Evolutionary conservation across 2,329 filamentous ascomycete species (phyloP).

Genomic region (Paracoccidioides lutzii): DNA sequence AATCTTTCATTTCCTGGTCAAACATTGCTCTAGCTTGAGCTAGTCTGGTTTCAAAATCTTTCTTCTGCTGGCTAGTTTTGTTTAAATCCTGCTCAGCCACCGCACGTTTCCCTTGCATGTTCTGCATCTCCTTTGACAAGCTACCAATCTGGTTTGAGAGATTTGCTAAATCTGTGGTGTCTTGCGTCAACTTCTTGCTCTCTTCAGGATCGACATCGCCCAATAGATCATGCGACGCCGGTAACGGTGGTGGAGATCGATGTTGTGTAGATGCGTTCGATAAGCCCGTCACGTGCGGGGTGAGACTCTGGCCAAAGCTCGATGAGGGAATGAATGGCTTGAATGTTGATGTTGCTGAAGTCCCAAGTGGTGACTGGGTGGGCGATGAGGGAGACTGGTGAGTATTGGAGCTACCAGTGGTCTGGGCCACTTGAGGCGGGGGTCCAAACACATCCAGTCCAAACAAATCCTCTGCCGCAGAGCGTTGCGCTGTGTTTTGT

Average conservation of each 20-base stretch:
- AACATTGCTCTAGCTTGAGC: conserved; percentile 78
- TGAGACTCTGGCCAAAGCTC: conserved; percentile 74
- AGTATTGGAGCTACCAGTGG: conserved; percentile 58
- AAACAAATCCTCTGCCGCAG: conserved; percentile 86
- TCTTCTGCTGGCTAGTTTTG: conserved; percentile 73
- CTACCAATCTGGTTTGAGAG: conserved; percentile 90
- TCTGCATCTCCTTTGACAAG: conserved; percentile 85
- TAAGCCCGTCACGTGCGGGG: conserved; percentile 61
- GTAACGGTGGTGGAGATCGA: conserved; percentile 39
- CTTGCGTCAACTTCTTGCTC: conserved; percentile 73
- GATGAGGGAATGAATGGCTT: conserved; percentile 90
- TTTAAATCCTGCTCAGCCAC: conserved; percentile 70
- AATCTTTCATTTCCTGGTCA: conserved; percentile 82
- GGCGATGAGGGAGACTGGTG: conserved; percentile 43
- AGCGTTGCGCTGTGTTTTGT: conserved; percentile 45
- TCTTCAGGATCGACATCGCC: conserved; percentile 80
- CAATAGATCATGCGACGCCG: conserved; percentile 62
- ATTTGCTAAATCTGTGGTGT: conserved; percentile 87
- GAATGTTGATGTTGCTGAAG: conserved; percentile 42
- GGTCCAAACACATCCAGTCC: conserved; percentile 62
- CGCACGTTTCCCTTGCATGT: conserved; percentile 69
- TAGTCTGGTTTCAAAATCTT: conserved; percentile 79
- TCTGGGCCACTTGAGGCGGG: conserved; percentile 46
- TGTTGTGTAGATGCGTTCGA: conserved; percentile 27
- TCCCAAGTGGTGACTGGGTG: conserved; percentile 28